phyloP scores from a whole-genome alignment of 805 yeast genomes.

The Metschnikowia corniflorae region DNA sequence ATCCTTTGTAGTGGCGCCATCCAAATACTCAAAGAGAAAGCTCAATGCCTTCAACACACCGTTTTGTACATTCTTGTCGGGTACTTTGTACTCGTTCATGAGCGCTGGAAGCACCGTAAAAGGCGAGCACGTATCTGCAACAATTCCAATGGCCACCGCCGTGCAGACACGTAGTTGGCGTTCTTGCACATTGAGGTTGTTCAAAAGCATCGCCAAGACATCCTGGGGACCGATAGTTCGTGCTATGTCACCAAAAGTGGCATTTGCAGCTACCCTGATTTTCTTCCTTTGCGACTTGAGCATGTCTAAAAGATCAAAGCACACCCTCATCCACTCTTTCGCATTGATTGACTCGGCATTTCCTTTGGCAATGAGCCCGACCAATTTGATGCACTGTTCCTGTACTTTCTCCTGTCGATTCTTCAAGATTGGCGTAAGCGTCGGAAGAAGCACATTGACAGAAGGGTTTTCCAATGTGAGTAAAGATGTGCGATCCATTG shows the following conservation, averaged over 20 bases:
- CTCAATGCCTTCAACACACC: slow-evolving; percentile 90
- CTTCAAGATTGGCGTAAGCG: slow-evolving; percentile 85
- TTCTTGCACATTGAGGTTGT: slow-evolving; percentile 87
- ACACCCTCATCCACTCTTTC: slow-evolving; percentile 95
- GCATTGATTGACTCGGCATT: slow-evolving; percentile 84
- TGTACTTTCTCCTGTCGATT: slow-evolving; percentile 91
- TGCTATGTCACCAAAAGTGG: slow-evolving; percentile 88
- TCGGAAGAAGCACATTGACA: slow-evolving; percentile 74
- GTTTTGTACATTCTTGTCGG: slow-evolving; percentile 90
- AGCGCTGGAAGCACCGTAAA: slow-evolving; percentile 91
- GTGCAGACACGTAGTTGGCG: slow-evolving; percentile 95
- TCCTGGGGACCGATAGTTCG: slow-evolving; percentile 95
- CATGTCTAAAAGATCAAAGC: slow-evolving; percentile 87
- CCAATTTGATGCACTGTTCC: slow-evolving; percentile 70
- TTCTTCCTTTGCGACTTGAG: slow-evolving; percentile 74
- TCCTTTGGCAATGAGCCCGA: slow-evolving; percentile 76
- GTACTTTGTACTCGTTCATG: slow-evolving; percentile 92
- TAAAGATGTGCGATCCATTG: slow-evolving; percentile 55
- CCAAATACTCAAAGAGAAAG: slow-evolving; percentile 89
- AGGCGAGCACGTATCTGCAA: slow-evolving; percentile 90
- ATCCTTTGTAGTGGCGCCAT: slow-evolving; percentile 67
- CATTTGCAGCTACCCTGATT: slow-evolving; percentile 80
- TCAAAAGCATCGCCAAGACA: slow-evolving; percentile 76
- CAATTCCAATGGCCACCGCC: slow-evolving; percentile 96
- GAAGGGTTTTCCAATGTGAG: slow-evolving; percentile 62